Conservation (phyloP, 352 stramenopile species). For the Phytophthora megakarya region DNA sequence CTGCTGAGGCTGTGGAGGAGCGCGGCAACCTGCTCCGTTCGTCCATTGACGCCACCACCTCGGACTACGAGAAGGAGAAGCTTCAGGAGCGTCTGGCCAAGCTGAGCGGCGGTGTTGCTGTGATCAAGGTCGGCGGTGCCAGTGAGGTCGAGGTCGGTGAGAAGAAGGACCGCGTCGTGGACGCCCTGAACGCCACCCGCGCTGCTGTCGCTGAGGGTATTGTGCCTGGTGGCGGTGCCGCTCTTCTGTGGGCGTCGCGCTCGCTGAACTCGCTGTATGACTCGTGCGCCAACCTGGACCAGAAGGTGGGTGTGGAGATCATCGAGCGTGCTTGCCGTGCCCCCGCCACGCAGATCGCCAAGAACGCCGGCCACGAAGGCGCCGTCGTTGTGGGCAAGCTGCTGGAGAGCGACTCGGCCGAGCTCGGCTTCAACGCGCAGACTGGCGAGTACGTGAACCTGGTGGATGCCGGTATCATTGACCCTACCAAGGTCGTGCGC, state of each 20-base stretch:
- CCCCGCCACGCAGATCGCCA: constrained; percentile 96
- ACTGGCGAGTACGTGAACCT: constrained; percentile 98
- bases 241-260: constrained; percentile 97
- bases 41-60: constrained; percentile 96
- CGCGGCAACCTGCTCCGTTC: constrained; percentile 95
- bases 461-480: constrained; percentile 98
- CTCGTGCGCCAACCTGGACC: constrained; percentile 95
- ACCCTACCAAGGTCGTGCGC: constrained; percentile 98
- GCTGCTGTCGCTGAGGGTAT: constrained; percentile 99
- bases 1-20: constrained; percentile 95
- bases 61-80: constrained; percentile 99
- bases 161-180: constrained; percentile 99
- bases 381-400: constrained; percentile 99
- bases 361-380: constrained; percentile 98
- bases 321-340: constrained; percentile 94
- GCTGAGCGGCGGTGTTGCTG: constrained; percentile 97
- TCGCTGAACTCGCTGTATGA: constrained; percentile 90
- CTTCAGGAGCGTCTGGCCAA: constrained; percentile 99
- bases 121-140: constrained; percentile 99
- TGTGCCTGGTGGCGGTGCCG: constrained; percentile 97
- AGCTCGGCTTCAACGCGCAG: constrained; percentile 98
- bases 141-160: constrained; percentile 99
- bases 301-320: constrained; percentile 98
- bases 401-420: constrained; percentile 93
- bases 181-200: constrained; percentile 99